phyloP scores from a whole-genome alignment of 306 rosid species.

The Leucaena leucocephala region DNA sequence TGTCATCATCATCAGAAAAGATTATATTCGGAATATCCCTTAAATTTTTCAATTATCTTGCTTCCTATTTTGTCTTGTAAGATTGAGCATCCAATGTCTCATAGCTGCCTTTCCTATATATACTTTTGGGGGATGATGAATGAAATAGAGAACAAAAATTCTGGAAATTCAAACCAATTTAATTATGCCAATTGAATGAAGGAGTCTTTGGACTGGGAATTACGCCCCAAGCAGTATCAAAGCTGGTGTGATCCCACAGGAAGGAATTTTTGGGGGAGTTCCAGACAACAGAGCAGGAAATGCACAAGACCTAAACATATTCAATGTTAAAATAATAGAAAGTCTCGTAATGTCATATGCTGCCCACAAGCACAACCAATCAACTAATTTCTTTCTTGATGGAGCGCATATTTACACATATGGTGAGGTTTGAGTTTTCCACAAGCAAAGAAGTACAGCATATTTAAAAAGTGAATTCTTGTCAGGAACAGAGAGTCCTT shows the following conservation, averaged over 20 bases:
- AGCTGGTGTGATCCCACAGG: background rate
- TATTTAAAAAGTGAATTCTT: no score
- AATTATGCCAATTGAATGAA: background rate
- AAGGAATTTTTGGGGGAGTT: background rate
- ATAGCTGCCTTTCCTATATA: background rate
- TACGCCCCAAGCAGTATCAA: background rate
- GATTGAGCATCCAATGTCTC: background rate
- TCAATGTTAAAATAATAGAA: background rate
- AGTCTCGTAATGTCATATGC: background rate
- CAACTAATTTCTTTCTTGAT: background rate
- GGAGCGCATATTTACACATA: background rate
- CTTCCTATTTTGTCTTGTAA: background rate
- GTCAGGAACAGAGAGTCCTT: no score
- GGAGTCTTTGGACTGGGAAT: background rate
- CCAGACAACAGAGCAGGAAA: background rate
- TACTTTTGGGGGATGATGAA: background rate
- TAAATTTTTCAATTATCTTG: background rate
- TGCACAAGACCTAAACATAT: background rate
- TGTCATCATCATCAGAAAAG: background rate
- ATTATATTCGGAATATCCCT: background rate
- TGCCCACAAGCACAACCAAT: background rate
- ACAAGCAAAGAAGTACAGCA: no score
- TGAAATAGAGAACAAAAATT: background rate
- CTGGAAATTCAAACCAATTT: background rate
- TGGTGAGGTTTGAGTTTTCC: no score